Evolutionary conservation across 2,329 filamentous ascomycete species (phyloP), one percentile per base, ranked within the genome.

Genomic region (Nemania bipapillata): DNA sequence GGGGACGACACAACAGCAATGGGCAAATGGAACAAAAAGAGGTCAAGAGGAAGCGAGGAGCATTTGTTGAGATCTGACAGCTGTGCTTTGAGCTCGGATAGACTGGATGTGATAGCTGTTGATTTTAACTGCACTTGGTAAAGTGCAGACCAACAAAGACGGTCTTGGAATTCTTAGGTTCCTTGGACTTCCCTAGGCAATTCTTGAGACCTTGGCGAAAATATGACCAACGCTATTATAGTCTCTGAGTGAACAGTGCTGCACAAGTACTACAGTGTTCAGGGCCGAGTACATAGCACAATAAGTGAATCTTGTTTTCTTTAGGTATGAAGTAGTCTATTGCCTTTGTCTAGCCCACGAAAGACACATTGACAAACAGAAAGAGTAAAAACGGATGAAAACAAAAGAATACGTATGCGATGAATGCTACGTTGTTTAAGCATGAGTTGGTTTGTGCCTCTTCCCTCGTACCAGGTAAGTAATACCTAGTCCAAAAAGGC

Each of bases 171-270:
- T 20, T 20, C n/a, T 47, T 62, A 28, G 37, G 60, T 30, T 32
- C 28, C 59, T 65, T 64, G 54, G 54, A 49, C 12, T 32, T 35
- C 22, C 49, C 49, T 56, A 30, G 62, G 35, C 22, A 20, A 12
- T 24, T n/a, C 55, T 62, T 32, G 40, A 56, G 24, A 40, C 49
- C 65, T 68, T 65, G 65, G 65, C 65, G 15, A 49, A 35, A 55
- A 22, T 22, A 52, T 5, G 52, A 37, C 42, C 32, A 55, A 56
- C 52, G 5, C 17, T 11, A 52, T 28, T 4, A 9, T 32, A 32
- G 30, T 4, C 9, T 32, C 9, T 32, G 9, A 32, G 30, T 32
- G 30, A 32, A 9, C 9, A 4, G 30, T 32, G 30, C 30, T 9
- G n/a, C n/a, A n/a, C n/a, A n/a, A n/a, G n/a, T n/a, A n/a, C n/a